Evolutionary conservation across 495 filamentous ascomycete species (phyloP), one percentile per base, ranked within the genome.

Genomic region (Aspergillus bertholletiae): DNA sequence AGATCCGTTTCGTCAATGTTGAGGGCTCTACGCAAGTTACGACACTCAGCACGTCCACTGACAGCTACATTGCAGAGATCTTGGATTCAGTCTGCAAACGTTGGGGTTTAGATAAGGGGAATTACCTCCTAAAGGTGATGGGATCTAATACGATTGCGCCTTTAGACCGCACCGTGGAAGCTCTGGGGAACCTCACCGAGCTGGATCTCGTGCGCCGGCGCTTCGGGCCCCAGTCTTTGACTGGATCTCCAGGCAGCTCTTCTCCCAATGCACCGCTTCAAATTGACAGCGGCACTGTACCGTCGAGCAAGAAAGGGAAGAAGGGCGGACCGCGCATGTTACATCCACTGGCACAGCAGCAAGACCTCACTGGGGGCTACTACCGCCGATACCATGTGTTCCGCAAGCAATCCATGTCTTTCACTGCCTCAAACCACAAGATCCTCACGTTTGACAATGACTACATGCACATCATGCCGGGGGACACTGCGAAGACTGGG

Each of bases 21-120:
- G 81, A 87, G 52, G 83, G 80, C 35, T 80, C 79, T 22, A 76
- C 79, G 0, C 80, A 84, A 54, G 71, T 71, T 8, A 83, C 88
- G 41, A 88, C 88, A 1, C 74, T 97, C 13, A 88, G 91, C 61
- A 89, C 92, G 20, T 92, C 90, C 4, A 92, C 90, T 2, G 94
- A 97, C 62, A 97, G 89, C 34, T 97, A 96, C 65, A 84, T 98
- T 24, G 92, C 90, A 13, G 94, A 98, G 68, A 85, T 97, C 24
- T 80, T 96, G 39, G 92, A 97, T 59, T 81, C 83, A n/a, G 87
- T 92, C 2, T 97, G 94, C 66, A 86, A 90, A 51, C 88, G 90
- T 63, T 86, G 95, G 67, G 85, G 91, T 17, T 76, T 97, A 7
- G 94, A 97, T 67, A 96, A 94, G 74, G 88, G 81, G 0, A 88